These are phyloP conservation scores for Austroboletus rostrupii DNA, from an alignment of 1,284 basidiomycete genomes.

Conservation along the genomic window DNA sequence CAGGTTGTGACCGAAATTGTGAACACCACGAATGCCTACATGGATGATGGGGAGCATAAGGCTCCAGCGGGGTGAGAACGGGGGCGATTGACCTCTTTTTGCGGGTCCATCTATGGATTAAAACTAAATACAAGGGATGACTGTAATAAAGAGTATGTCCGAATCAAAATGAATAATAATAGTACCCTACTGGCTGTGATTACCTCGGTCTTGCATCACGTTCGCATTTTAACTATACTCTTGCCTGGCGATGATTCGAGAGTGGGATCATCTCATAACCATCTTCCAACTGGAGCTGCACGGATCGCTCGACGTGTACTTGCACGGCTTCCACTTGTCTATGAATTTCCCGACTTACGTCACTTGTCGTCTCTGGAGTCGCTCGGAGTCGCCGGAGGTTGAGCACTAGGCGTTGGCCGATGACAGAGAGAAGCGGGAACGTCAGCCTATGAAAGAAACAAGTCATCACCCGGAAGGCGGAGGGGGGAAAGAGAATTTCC, in stretches of 20 bases:
- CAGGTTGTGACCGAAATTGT: neutral
- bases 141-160: too few species aligned
- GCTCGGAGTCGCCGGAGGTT: conserved; percentile 16
- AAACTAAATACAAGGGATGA: neutral
- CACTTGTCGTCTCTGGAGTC: neutral
- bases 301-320: neutral
- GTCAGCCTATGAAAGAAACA: conserved; percentile 6
- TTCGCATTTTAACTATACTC: too few species aligned
- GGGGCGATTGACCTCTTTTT: conserved; percentile 3
- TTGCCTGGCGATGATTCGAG: neutral
- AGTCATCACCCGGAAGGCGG: neutral
- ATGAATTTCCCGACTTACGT: conserved; percentile 10
- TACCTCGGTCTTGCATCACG: too few species aligned
- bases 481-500: neutral
- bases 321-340: conserved; percentile 16
- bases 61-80: too few species aligned
- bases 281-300: neutral
- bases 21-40: neutral
- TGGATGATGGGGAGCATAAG: too few species aligned
- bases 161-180: too few species aligned
- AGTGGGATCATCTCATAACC: neutral
- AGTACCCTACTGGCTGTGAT: too few species aligned
- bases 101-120: neutral
- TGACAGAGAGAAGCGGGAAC: conserved; percentile 10
- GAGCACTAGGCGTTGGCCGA: conserved; percentile 25